Evolutionary conservation across 2,329 filamentous ascomycete genomes (phyloP), one percentile per base, ranked within the genome.

Genomic region (Biscogniauxia sp.): DNA sequence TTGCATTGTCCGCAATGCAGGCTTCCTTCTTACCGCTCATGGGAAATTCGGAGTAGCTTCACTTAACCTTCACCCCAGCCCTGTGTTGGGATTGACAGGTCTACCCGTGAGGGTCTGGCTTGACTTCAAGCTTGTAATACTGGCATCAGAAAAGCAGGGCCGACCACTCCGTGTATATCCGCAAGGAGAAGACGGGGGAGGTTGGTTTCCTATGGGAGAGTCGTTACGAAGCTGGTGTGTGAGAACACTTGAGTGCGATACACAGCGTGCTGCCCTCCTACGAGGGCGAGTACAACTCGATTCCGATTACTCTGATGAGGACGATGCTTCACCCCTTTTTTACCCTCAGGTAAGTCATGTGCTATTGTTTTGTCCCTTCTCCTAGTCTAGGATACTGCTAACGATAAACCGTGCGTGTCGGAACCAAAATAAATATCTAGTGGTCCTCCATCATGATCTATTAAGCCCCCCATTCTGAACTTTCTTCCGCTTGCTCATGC

Each of bases 1-100:
- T 55, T 53, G 65, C 72, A 53, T 61, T 67, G 53, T 62, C 57
- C 49, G 56, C 65, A 61, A 59, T 57, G 32, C 50, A 58, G 60
- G 54, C 58, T 32, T 59, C 58, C 17, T 57, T 55, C 58, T 55
- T 64, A 57, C 67, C 80, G 91, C 92, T 93, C 92, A 92, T 93
- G 91, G 92, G 91, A 95, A 95, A 95, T 94, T 95, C 91, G 91
- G 92, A 95, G 92, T 90, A 95, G 93, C 90, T 93, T 92, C 91
- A 92, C 72, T 73, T 66, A 70, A 75, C 75, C 75, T 72, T 73
- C 77, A 73, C 72, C 76, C 28, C 79, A 74, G 76, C 77, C 78
- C 74, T 73, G 76, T 72, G 72, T 64, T 69, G 74, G 73, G 61
- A 72, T 72, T 68, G 72, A 76, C 70, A 74, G 80, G 80, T 82